phyloP scores from a whole-genome alignment of 495 filamentous ascomycete genomes.

The Xylaria sp. region DNA sequence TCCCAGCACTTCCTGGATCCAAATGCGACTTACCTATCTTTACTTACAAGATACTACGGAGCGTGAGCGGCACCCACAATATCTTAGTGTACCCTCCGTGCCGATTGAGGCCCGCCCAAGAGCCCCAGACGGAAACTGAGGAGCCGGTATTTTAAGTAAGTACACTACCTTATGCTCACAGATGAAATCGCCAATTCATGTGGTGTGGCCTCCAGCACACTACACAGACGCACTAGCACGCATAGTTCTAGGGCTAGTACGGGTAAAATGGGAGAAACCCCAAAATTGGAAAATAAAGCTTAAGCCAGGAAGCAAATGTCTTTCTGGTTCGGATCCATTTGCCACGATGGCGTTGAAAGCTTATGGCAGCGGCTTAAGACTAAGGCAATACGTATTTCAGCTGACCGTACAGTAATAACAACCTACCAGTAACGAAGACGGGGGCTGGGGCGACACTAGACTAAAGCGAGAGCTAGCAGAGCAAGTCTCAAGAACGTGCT shows the following conservation, averaged over 20 bases:
- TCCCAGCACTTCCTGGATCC: no score
- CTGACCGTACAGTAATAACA: neutral
- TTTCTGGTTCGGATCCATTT: neutral
- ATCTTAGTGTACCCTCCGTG: neutral
- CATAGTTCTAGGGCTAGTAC: neutral
- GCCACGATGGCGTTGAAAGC: slow-evolving; percentile 18
- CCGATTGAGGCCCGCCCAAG: neutral
- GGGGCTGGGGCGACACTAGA: neutral
- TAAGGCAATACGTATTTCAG: neutral
- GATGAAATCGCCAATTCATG: neutral
- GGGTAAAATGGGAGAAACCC: neutral
- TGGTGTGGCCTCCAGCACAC: neutral
- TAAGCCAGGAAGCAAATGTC: neutral
- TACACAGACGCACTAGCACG: neutral
- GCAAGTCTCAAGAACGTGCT: slow-evolving; percentile 1
- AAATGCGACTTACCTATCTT: neutral
- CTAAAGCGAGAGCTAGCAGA: neutral
- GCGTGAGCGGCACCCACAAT: neutral
- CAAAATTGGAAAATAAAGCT: neutral
- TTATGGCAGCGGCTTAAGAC: neutral
- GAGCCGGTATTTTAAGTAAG: no score
- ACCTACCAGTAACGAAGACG: neutral
- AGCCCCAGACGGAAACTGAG: no score
- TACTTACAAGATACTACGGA: neutral
- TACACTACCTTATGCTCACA: neutral